Evolutionary conservation across 2,329 filamentous ascomycete genomes (phyloP), one percentile per base, ranked within the genome.

Genomic region (Calonectria henricotiae): DNA sequence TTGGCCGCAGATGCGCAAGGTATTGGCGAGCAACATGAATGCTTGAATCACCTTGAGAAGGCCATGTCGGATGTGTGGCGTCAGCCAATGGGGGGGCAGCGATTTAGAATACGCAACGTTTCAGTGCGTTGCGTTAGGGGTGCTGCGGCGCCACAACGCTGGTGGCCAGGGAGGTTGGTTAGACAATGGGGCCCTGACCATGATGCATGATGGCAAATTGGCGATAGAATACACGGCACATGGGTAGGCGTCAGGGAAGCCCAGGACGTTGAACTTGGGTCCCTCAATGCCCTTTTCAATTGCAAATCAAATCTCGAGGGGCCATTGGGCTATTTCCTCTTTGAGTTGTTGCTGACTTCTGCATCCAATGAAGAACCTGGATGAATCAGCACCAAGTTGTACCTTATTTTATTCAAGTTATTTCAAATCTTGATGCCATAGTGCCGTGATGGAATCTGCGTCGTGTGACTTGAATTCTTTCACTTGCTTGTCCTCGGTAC

Each of bases 61-160:
- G 47, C 41, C 55, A 41, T 71, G 63, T 46, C 46, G 54, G 23
- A 35, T 51, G 49, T 51, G 49, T 62, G 68, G 58, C 30, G 13
- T 60, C 60, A 58, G 62, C 74, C 75, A 73, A 78, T 78, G 54
- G 72, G 68, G 62, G 66, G 37, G 9, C 60, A 13, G 6, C 25
- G 60, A 78, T 76, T 78, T 68, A 75, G 71, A 73, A 79, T 72
- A 67, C 72, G 77, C 72, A 77, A 79, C 77, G 79, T 80, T 80
- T 66, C 79, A 80, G 74, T 62, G 73, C 73, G 72, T 69, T 62
- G 73, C 73, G 72, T 69, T 46, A 62, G 55, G 35, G 65, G 55
- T 43, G 25, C 27, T 47, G 47, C 25, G 46, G 39, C 51, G 44
- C 51, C 32, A 61, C 64, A 41, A 46, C 23, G 15, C 51, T 1